Evolutionary conservation across 2,329 filamentous ascomycete species (phyloP).

Genomic region (Fusarium sp.): DNA sequence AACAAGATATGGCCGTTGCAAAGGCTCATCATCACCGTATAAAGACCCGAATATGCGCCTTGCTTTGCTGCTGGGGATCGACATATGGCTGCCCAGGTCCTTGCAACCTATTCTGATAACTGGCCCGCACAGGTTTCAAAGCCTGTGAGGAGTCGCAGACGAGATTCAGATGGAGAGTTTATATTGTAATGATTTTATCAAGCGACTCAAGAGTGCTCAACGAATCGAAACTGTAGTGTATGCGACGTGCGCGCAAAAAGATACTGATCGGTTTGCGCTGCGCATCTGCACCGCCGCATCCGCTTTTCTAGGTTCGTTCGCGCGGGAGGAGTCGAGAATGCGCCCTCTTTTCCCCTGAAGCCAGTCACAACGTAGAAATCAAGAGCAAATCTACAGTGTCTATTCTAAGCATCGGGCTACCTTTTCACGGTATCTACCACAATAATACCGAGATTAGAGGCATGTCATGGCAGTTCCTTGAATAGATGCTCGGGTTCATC

Average conservation of each 20-base stretch:
- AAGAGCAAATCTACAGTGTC: neutral
- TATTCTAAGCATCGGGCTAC: neutral
- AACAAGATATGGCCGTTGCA: slow-evolving; percentile 13
- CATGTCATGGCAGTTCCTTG: slow-evolving; percentile 12
- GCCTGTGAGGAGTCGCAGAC: slow-evolving; percentile 7
- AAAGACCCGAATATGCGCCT: slow-evolving; percentile 31
- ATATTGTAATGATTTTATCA: neutral
- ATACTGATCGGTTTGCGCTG: slow-evolving; percentile 17
- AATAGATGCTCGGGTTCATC: slow-evolving; percentile 26
- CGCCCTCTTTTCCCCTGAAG: slow-evolving; percentile 26
- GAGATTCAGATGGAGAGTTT: neutral
- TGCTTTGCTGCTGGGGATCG: slow-evolving; percentile 30
- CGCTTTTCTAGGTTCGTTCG: slow-evolving; percentile 34
- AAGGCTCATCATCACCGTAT: slow-evolving; percentile 33
- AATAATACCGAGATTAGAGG: slow-evolving; percentile 18
- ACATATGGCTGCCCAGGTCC: slow-evolving; percentile 30
- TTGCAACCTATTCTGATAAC: slow-evolving; percentile 30
- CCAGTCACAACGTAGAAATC: neutral
- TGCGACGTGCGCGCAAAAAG: slow-evolving; percentile 23
- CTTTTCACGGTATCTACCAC: neutral
- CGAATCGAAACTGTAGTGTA: neutral
- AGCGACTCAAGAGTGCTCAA: neutral
- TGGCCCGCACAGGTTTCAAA: slow-evolving; percentile 27
- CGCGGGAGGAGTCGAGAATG: slow-evolving; percentile 27
- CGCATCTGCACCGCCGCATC: slow-evolving; percentile 30